A percentile compares a stretch with the other conserved stretches of the same genome.
phyloP scores from a whole-genome alignment of 1,284 basidiomycete genomes.

The Trichosporon inkin region DNA sequence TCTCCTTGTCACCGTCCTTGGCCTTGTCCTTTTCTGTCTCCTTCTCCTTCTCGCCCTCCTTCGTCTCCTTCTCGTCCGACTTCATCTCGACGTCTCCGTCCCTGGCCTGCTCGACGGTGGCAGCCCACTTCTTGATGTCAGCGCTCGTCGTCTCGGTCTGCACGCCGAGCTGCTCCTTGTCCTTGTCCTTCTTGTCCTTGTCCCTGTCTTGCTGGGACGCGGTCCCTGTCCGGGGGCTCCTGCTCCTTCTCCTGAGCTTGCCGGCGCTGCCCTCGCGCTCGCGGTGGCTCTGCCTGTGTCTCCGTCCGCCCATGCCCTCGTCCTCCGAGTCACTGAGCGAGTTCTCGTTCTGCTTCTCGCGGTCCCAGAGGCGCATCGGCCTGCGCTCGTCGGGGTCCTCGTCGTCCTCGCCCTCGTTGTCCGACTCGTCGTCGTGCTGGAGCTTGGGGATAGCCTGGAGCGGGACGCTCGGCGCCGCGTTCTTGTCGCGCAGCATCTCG shows the following conservation, averaged over 20 bases:
- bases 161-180: not conserved
- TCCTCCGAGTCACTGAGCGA: conserved; percentile 55
- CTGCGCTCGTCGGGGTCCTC: conserved; percentile 69
- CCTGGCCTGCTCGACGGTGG: conserved; percentile 12
- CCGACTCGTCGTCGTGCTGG: conserved; percentile 78
- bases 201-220: not conserved
- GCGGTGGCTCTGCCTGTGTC: conserved; percentile 45
- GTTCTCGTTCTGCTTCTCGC: conserved; percentile 43
- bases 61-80: not conserved
- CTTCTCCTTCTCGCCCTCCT: not conserved
- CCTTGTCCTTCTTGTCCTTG: conserved; percentile 11
- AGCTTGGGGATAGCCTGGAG: conserved; percentile 54
- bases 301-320: conserved; percentile 50
- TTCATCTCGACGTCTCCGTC: conserved; percentile 7
- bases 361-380: conserved; percentile 53
- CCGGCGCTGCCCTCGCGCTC: conserved; percentile 14
- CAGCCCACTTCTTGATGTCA: conserved; percentile 24
- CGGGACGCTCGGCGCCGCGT: conserved; percentile 81
- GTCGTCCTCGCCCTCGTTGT: conserved; percentile 72
- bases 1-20: not conserved
- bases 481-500: conserved; percentile 78
- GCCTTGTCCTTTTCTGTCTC: not conserved
- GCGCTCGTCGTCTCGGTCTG: conserved; percentile 7
- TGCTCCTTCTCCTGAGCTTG: conserved; percentile 14
- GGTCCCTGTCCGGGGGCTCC: not conserved